These are phyloP conservation scores for Benincasa hispida DNA, from an alignment of 306 rosid species.

Conservation along the genomic window DNA sequence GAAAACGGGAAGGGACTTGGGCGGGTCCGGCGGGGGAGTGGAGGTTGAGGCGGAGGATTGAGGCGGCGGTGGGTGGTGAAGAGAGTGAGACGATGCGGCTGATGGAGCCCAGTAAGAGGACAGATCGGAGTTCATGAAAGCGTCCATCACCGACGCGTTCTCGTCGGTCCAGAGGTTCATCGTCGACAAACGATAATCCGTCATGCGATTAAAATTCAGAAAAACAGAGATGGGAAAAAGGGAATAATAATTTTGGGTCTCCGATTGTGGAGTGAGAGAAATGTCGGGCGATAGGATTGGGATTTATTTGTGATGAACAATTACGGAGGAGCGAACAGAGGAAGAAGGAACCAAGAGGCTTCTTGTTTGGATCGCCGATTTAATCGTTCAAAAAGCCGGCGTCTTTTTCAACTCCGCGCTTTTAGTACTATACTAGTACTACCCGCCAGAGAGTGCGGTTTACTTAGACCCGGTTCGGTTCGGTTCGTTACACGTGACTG, in stretches of 20 bases:
- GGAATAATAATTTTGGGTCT: neutral
- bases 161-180: constrained; percentile 91
- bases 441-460: neutral
- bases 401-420: neutral
- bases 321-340: neutral
- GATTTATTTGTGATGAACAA: neutral
- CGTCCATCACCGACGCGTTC: constrained; percentile 84
- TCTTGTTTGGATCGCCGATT: neutral
- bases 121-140: constrained; percentile 77
- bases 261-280: neutral
- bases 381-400: neutral
- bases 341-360: neutral
- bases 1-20: constrained; percentile 19
- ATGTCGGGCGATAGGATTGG: neutral
- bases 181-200: constrained; percentile 28
- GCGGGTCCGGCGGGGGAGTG: constrained; percentile 16
- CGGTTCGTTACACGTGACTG: neutral
- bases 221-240: neutral
- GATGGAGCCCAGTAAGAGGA: constrained; percentile 44
- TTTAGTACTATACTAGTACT: neutral
- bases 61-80: constrained; percentile 16
- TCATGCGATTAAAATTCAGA: constrained; percentile 22
- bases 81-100: neutral
- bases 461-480: neutral
- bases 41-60: constrained; percentile 47